A percentile compares a stretch with the other conserved stretches of the same genome.
Evolutionary conservation across 2,329 filamentous ascomycete genomes (phyloP).

Genomic region (Fusarium compactum): DNA sequence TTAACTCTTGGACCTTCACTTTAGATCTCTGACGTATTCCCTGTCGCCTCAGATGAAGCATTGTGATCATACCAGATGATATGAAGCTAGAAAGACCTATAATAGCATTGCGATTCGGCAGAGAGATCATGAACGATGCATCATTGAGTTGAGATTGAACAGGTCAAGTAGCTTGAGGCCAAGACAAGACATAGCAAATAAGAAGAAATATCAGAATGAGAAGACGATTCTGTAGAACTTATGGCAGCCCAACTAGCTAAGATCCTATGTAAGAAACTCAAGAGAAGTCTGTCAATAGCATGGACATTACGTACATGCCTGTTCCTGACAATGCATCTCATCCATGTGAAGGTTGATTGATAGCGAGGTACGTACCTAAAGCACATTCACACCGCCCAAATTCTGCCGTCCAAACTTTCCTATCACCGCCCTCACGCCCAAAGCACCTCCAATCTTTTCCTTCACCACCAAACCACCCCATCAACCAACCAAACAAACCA

Average conservation of each 20-base stretch:
- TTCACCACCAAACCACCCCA: conserved; percentile 9
- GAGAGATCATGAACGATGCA: not conserved
- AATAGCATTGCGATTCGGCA: not conserved
- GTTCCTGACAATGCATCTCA: not conserved
- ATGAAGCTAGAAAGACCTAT: not conserved
- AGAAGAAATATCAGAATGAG: not conserved
- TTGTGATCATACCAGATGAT: rapidly evolving
- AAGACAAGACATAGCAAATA: not conserved
- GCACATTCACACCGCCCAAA: conserved; percentile 40
- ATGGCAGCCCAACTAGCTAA: not conserved
- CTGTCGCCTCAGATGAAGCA: not conserved
- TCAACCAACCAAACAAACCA: not conserved
- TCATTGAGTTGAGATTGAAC: not conserved
- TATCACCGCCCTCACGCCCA: conserved; percentile 43
- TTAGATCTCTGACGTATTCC: not conserved
- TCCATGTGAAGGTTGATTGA: not conserved
- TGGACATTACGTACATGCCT: not conserved
- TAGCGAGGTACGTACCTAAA: conserved; percentile 13
- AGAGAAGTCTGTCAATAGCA: not conserved
- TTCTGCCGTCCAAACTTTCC: conserved; percentile 46
- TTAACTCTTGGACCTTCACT: not conserved
- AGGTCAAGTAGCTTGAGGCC: not conserved
- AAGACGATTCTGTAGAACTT: not conserved
- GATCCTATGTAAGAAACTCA: not conserved
- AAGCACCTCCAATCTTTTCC: conserved; percentile 40